phyloP scores from a whole-genome alignment of 2,329 filamentous ascomycete genomes.

The Neonectria faginata region DNA sequence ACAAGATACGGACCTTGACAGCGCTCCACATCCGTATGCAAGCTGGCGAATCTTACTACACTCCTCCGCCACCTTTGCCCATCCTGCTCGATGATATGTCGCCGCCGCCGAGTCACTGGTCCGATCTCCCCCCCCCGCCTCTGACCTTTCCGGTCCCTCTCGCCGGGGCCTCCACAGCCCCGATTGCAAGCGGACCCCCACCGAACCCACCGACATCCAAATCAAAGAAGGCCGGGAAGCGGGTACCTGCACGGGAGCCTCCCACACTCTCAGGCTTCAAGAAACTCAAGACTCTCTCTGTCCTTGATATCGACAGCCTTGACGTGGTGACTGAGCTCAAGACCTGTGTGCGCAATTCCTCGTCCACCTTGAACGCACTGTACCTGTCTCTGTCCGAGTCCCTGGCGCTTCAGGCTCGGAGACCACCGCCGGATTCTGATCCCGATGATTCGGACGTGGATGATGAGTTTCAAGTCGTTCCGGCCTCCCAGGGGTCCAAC shows the following conservation, averaged over 20 bases:
- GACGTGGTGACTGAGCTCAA: constrained; percentile 68
- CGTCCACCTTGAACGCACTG: constrained; percentile 65
- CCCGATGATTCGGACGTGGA: constrained; percentile 65
- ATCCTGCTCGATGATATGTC: constrained; percentile 41
- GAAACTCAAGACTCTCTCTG: constrained; percentile 62
- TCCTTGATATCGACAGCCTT: constrained; percentile 71
- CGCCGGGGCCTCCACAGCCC: constrained; percentile 28
- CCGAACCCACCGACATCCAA: constrained; percentile 52
- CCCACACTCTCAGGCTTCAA: constrained; percentile 69
- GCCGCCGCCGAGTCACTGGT: constrained; percentile 47
- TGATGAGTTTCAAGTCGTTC: constrained; percentile 64
- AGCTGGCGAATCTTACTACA: constrained; percentile 66
- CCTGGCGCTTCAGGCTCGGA: constrained; percentile 58
- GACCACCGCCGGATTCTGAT: constrained; percentile 53
- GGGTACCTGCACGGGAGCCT: constrained; percentile 53
- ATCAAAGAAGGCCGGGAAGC: constrained; percentile 51
- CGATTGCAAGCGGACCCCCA: constrained; percentile 40
- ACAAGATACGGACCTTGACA: constrained; percentile 63
- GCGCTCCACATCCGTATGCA: constrained; percentile 70
- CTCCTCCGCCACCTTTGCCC: constrained; percentile 61
- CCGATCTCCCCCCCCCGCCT: constrained; percentile 43
- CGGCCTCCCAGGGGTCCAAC: constrained; percentile 46
- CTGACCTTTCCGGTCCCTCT: constrained; percentile 36
- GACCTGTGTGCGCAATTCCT: constrained; percentile 65
- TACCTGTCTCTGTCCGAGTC: constrained; percentile 69